phyloP scores from a whole-genome alignment of 805 yeast species.

The Metschnikowia sp. region DNA sequence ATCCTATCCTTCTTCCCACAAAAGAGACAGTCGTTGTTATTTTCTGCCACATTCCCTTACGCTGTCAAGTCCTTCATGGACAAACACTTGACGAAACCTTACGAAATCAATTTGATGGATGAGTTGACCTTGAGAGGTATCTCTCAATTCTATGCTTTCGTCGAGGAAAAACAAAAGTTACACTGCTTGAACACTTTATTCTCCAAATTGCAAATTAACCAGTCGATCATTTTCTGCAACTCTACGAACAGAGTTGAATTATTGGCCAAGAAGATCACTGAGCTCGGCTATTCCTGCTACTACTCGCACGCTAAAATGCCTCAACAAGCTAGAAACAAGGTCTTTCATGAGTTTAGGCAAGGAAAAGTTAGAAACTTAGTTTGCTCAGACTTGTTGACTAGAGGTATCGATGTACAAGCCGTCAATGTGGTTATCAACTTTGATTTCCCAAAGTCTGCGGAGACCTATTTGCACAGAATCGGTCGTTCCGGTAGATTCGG shows the following conservation, averaged over 20 bases:
- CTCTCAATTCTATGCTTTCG: conserved; percentile 97
- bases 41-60: conserved; percentile 94
- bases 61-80: conserved; percentile 93
- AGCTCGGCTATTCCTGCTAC: conserved; percentile 93
- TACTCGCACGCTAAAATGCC: conserved; percentile 98
- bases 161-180: conserved; percentile 92
- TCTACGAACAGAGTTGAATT: conserved; percentile 95
- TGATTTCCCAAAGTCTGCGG: conserved; percentile 98
- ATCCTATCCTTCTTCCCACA: conserved; percentile 76
- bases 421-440: conserved; percentile 97
- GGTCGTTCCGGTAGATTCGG: conserved; percentile 99
- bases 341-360: conserved; percentile 97
- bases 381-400: conserved; percentile 93
- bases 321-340: conserved; percentile 94
- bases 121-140: conserved; percentile 95
- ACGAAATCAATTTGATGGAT: conserved; percentile 96
- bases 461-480: conserved; percentile 95
- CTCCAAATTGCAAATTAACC: conserved; percentile 91
- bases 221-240: conserved; percentile 94
- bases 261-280: conserved; percentile 93
- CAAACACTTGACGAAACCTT: conserved; percentile 83
- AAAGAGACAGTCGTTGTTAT: conserved; percentile 71
- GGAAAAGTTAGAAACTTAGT: conserved; percentile 97
- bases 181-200: conserved; percentile 95
- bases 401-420: conserved; percentile 99